phyloP scores from a whole-genome alignment of 2,329 filamentous ascomycete genomes.

The Claviceps capensis region DNA sequence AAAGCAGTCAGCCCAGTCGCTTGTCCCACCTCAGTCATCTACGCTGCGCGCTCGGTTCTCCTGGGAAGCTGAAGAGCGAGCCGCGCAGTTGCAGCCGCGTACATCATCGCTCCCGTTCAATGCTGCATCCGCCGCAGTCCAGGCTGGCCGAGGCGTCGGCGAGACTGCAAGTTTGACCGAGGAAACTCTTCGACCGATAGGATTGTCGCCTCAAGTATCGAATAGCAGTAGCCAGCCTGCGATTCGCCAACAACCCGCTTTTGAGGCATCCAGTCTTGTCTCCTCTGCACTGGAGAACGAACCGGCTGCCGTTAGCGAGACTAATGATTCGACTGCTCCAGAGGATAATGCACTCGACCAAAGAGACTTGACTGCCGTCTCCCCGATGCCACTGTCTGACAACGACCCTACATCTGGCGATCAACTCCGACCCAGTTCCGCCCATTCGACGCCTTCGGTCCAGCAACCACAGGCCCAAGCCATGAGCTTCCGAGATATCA shows the following conservation, averaged over 20 bases:
- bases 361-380: constrained; percentile 19
- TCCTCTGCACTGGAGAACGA: constrained; percentile 23
- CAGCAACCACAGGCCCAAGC: constrained; percentile 17
- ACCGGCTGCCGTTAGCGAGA: constrained; percentile 10
- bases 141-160: not conserved
- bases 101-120: not conserved
- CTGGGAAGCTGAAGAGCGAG: constrained; percentile 24
- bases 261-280: constrained; percentile 30
- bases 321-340: constrained; percentile 24
- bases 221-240: not conserved
- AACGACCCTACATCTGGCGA: constrained; percentile 20
- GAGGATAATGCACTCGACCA: constrained; percentile 30
- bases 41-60: constrained; percentile 21
- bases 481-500: constrained; percentile 62
- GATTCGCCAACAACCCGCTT: constrained; percentile 7
- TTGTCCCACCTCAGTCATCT: constrained; percentile 3
- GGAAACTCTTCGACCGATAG: not conserved
- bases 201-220: not conserved
- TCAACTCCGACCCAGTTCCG: not conserved
- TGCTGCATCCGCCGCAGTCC: not conserved
- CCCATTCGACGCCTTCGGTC: constrained; percentile 6
- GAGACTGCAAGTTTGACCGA: not conserved
- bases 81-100: constrained; percentile 8
- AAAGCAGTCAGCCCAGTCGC: not conserved
- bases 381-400: constrained; percentile 24